Percentiles rank a stretch among this genome's conserved stretches.
These are phyloP conservation scores for Fusarium veterinarium DNA, from an alignment of 2,329 filamentous ascomycete genomes.

Conservation along the genomic window DNA sequence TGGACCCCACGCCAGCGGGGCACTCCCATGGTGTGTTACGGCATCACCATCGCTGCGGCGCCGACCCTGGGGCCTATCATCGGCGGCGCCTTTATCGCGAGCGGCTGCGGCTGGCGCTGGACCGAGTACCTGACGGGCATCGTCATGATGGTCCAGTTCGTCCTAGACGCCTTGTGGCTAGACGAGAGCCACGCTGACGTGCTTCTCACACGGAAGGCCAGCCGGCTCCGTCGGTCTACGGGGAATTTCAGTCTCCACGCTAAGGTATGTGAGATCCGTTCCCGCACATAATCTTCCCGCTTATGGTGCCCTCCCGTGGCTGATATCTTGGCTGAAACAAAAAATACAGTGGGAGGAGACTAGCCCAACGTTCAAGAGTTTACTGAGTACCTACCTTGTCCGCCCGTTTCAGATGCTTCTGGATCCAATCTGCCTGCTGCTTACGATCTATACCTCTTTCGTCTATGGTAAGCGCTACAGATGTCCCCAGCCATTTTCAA, in stretches of 20 bases:
- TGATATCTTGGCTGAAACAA: slow-evolving; percentile 1
- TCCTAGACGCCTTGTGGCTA: not conserved
- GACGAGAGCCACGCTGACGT: not conserved
- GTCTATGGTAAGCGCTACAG: not conserved
- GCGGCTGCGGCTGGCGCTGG: not conserved
- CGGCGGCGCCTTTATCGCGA: not conserved
- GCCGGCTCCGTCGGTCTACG: not conserved
- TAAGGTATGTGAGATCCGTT: not conserved
- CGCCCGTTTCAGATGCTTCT: slow-evolving; percentile 4
- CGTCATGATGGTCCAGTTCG: not conserved
- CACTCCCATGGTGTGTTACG: not conserved
- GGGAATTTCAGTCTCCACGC: not conserved
- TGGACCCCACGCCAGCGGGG: not conserved
- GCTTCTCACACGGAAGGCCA: not conserved
- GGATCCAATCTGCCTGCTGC: not conserved
- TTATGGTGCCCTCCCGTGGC: not conserved
- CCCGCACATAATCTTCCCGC: not conserved
- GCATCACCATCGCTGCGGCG: not conserved
- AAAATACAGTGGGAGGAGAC: not conserved
- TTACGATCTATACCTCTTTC: slow-evolving; percentile 1
- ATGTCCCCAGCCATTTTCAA: not conserved
- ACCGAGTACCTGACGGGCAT: not conserved
- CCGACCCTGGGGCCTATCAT: not conserved
- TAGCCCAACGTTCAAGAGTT: not conserved
- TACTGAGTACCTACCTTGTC: not conserved